Conservation (phyloP, 2,329 filamentous ascomycete species). For the Trichoderma afroharzianum region DNA sequence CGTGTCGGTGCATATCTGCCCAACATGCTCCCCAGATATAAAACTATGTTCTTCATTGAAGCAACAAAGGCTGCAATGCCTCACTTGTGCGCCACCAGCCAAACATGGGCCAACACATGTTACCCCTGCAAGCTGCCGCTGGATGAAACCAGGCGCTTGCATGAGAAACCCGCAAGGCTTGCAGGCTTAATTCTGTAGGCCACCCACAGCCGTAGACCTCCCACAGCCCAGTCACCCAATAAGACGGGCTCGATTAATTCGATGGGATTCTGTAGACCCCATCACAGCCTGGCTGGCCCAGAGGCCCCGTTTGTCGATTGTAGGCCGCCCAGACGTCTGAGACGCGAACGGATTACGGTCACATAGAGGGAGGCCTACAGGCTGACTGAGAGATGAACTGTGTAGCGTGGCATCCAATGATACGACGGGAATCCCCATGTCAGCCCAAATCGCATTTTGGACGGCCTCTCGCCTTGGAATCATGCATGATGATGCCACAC, state of each 20-base stretch:
- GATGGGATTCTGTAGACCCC: background rate
- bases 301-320: background rate
- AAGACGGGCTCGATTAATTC: background rate
- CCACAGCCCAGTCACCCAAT: background rate
- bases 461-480: background rate
- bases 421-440: background rate
- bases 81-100: background rate
- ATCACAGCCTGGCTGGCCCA: background rate
- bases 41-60: background rate
- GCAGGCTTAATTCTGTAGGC: background rate
- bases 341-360: background rate
- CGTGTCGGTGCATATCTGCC: background rate
- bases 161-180: background rate
- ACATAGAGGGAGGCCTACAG: background rate
- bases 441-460: background rate
- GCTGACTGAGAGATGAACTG: background rate
- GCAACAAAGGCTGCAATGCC: background rate
- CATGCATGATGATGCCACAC: background rate
- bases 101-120: constrained; percentile 13
- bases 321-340: constrained; percentile 3
- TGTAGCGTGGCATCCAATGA: background rate
- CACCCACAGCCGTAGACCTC: background rate
- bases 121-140: background rate
- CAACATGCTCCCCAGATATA: background rate
- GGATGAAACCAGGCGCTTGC: background rate